Conservation (phyloP, 768 basidiomycete genomes). For the Lactifluus subvellereus region DNA sequence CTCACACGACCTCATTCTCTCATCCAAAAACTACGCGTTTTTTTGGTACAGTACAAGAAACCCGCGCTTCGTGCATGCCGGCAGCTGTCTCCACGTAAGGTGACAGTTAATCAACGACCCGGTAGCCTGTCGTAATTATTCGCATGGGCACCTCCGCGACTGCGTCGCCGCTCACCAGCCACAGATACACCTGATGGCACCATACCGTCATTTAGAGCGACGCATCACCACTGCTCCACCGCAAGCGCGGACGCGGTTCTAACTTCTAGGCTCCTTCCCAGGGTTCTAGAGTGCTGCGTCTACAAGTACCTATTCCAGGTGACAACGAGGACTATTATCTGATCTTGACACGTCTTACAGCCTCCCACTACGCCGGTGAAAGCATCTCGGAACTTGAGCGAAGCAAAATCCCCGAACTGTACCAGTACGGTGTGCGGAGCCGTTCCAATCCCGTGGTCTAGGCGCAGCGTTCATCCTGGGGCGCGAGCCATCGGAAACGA, state of each 20-base stretch:
- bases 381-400: background rate
- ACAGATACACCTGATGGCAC: background rate
- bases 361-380: background rate
- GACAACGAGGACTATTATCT: background rate
- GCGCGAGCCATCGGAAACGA: conserved; percentile 1
- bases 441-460: background rate
- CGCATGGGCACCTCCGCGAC: background rate
- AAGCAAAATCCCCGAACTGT: background rate
- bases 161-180: background rate
- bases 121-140: background rate
- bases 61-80: background rate
- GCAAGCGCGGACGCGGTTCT: background rate
- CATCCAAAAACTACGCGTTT: background rate
- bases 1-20: background rate
- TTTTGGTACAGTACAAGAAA: background rate
- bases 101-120: background rate
- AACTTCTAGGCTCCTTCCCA: background rate
- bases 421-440: background rate
- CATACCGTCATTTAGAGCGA: background rate
- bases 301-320: background rate
- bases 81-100: background rate
- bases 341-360: conserved; percentile 2
- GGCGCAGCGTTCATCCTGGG: background rate
- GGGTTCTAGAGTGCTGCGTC: background rate
- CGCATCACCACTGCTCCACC: background rate